Percentiles rank a stretch among this genome's conserved stretches.
phyloP scores from a whole-genome alignment of 495 filamentous ascomycete species.

The Penicillium bialowiezense region DNA sequence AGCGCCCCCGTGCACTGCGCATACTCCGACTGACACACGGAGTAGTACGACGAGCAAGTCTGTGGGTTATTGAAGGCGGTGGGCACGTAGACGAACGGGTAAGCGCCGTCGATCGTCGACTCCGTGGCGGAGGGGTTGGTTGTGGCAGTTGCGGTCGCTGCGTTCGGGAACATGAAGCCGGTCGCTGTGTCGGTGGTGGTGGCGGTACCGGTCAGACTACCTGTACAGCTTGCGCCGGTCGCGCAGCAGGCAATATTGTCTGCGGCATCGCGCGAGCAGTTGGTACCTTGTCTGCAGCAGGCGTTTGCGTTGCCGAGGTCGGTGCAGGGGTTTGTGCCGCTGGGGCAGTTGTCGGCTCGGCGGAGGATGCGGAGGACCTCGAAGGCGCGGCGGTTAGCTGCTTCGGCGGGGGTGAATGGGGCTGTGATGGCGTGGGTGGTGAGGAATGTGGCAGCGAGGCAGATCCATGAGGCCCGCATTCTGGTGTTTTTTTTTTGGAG shows the following conservation, averaged over 20 bases:
- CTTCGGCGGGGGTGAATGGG: conserved; percentile 29
- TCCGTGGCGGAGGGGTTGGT: conserved; percentile 39
- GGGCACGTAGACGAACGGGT: conserved; percentile 64
- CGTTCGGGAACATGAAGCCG: conserved; percentile 37
- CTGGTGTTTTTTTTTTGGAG: conserved; percentile 16
- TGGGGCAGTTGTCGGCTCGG: conserved; percentile 48
- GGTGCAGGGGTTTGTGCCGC: conserved; percentile 49
- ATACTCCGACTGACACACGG: conserved; percentile 62
- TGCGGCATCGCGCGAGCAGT: conserved; percentile 56
- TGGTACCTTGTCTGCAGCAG: conserved; percentile 54
- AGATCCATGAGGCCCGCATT: conserved; percentile 42
- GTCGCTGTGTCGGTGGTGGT: conserved; percentile 23
- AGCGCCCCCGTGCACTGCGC: conserved; percentile 59
- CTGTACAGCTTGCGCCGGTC: conserved; percentile 58
- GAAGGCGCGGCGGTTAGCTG: conserved; percentile 28
- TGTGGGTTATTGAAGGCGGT: conserved; percentile 62
- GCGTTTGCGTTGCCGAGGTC: conserved; percentile 46
- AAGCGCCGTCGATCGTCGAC: conserved; percentile 45
- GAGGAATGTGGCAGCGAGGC: conserved; percentile 37
- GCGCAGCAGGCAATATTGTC: conserved; percentile 67
- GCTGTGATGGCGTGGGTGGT: conserved; percentile 29
- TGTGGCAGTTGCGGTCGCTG: conserved; percentile 32
- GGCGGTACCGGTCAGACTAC: conserved; percentile 45
- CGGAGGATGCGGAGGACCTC: conserved; percentile 37
- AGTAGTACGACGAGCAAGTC: conserved; percentile 66